These are phyloP conservation scores for Mayamaea pseudoterrestris DNA, from an alignment of 108 stramenopile genomes.

Conservation along the genomic window DNA sequence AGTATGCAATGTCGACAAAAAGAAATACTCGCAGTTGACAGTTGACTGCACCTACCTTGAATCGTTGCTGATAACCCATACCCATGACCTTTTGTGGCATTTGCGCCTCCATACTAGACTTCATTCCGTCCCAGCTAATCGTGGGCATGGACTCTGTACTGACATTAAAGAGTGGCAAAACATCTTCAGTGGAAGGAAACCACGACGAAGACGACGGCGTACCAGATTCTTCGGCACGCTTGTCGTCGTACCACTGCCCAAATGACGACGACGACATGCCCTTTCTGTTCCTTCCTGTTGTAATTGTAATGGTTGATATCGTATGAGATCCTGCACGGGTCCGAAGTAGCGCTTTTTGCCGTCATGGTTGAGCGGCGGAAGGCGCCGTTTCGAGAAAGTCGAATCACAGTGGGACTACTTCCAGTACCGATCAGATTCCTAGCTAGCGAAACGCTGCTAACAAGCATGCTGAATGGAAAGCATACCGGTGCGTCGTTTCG, in stretches of 20 bases:
- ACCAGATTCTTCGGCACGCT: neutral
- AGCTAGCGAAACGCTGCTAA: too few species aligned
- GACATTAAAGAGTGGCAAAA: slow-evolving; percentile 35
- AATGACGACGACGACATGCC: too few species aligned
- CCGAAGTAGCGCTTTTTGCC: too few species aligned
- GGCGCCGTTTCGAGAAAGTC: too few species aligned
- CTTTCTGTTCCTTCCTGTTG: too few species aligned
- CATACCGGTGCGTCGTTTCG: too few species aligned
- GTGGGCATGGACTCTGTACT: slow-evolving; percentile 20
- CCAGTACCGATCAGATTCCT: too few species aligned
- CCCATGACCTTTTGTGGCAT: slow-evolving; percentile 80
- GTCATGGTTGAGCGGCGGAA: too few species aligned
- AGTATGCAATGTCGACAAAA: neutral
- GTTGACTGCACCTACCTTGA: slow-evolving; percentile 48
- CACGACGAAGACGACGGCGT: slow-evolving; percentile 1
- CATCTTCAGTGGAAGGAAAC: slow-evolving; percentile 18
- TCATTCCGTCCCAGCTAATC: slow-evolving; percentile 50
- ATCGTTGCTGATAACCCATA: slow-evolving; percentile 85
- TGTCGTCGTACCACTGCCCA: slow-evolving; percentile 1
- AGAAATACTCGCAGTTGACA: neutral
- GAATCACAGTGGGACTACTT: too few species aligned
- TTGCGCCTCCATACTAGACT: slow-evolving; percentile 65
- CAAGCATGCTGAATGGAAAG: too few species aligned
- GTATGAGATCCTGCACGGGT: too few species aligned
- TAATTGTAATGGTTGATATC: too few species aligned